A percentile compares a stretch with the other conserved stretches of the same genome.
Conservation (phyloP, 2,329 filamentous ascomycete species). For the Alternaria triticimaculans region DNA sequence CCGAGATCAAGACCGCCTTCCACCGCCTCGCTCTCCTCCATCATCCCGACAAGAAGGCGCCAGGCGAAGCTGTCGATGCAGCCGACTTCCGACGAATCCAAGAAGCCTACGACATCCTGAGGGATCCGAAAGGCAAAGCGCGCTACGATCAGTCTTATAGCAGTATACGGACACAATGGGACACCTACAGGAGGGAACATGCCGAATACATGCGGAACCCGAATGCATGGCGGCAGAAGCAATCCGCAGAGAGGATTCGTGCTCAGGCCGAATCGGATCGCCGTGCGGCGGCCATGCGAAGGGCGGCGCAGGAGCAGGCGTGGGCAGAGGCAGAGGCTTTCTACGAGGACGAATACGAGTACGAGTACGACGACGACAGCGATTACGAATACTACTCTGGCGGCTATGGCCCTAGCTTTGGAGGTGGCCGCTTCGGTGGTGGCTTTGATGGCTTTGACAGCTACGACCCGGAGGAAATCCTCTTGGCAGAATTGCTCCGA, state of each 20-base stretch:
- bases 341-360: background rate
- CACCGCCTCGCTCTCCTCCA: background rate
- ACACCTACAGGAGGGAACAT: background rate
- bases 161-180: background rate
- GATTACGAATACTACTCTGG: background rate
- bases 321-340: no score
- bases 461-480: background rate
- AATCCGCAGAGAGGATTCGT: background rate
- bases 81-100: background rate
- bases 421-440: background rate
- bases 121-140: background rate
- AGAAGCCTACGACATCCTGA: background rate
- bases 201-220: background rate
- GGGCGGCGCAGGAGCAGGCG: no score
- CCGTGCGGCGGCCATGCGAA: background rate
- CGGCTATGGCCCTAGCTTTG: background rate
- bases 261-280: background rate
- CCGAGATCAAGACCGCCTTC: background rate
- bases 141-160: background rate
- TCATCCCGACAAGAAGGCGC: background rate
- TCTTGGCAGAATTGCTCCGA: background rate
- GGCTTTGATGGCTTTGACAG: background rate
- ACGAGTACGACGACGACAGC: background rate
- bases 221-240: background rate
- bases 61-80: background rate